Evolutionary conservation across 495 filamentous ascomycete species (phyloP).

Genomic region (Hypoxylon lenormandii): DNA sequence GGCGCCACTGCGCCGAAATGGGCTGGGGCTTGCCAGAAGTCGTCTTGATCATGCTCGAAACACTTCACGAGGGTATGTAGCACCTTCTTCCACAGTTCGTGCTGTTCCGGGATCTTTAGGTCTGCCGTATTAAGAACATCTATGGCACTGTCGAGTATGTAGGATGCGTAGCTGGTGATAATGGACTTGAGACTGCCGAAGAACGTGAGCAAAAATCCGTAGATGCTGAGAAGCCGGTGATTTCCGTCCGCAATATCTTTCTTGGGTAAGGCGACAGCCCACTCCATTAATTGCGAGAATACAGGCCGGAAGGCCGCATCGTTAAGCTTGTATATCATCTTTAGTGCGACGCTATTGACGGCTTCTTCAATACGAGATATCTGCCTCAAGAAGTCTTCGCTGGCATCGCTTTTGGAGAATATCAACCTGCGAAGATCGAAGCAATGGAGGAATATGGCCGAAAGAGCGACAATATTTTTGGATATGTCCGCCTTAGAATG

Average conservation of each 20-base stretch:
- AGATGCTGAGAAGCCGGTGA: slow-evolving; percentile 74
- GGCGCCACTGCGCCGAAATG: slow-evolving; percentile 79
- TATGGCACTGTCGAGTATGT: slow-evolving; percentile 79
- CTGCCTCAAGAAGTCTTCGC: slow-evolving; percentile 57
- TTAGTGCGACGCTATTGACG: slow-evolving; percentile 75
- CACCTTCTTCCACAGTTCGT: slow-evolving; percentile 70
- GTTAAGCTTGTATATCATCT: slow-evolving; percentile 95
- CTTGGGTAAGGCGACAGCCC: slow-evolving; percentile 70
- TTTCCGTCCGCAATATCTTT: slow-evolving; percentile 67
- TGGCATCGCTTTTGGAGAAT: slow-evolving; percentile 50
- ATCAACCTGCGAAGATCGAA: slow-evolving; percentile 76
- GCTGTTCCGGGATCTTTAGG: slow-evolving; percentile 64
- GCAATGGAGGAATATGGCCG: slow-evolving; percentile 74
- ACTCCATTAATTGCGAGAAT: slow-evolving; percentile 83
- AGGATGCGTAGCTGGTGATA: slow-evolving; percentile 87
- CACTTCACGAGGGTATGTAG: slow-evolving; percentile 75
- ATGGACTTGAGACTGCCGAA: slow-evolving; percentile 90
- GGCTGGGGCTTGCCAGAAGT: slow-evolving; percentile 90
- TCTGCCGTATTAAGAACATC: slow-evolving; percentile 68
- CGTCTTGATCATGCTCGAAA: slow-evolving; percentile 80
- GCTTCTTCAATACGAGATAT: slow-evolving; percentile 73
- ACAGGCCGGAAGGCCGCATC: slow-evolving; percentile 96
- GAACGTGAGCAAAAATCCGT: slow-evolving; percentile 80
- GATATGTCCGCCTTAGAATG: slow-evolving; percentile 78
- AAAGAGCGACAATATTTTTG: slow-evolving; percentile 74